These are phyloP conservation scores for Cercospora nicotianae DNA, from an alignment of 2,329 filamentous ascomycete genomes.

Conservation along the genomic window DNA sequence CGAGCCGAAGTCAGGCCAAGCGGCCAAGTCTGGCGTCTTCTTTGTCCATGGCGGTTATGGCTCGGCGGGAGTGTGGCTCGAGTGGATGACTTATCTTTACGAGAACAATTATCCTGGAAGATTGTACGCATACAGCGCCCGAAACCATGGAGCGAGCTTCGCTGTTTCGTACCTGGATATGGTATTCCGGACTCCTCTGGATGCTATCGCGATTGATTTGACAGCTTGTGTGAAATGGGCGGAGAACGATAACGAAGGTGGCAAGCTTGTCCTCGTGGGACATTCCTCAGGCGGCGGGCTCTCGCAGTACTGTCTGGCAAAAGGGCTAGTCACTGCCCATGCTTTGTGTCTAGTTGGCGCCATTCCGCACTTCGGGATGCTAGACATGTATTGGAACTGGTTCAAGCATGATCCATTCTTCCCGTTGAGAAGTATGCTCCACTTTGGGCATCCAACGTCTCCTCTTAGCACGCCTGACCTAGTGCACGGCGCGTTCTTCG, in stretches of 20 bases:
- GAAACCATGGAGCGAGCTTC: constrained; percentile 57
- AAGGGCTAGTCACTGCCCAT: constrained; percentile 18
- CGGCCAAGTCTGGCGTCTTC: constrained; percentile 42
- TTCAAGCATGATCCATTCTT: constrained; percentile 52
- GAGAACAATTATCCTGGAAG: constrained; percentile 43
- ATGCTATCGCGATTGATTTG: constrained; percentile 49
- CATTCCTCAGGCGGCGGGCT: constrained; percentile 57
- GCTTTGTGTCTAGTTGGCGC: constrained; percentile 16
- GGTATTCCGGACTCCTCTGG: constrained; percentile 49
- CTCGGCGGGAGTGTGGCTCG: constrained; percentile 54
- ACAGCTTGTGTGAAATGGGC: constrained; percentile 43
- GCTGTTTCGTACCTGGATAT: constrained; percentile 52
- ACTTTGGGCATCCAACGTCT: constrained; percentile 54
- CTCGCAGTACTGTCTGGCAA: constrained; percentile 51
- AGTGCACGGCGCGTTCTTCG: constrained; percentile 55
- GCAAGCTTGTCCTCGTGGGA: constrained; percentile 46
- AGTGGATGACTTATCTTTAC: constrained; percentile 54
- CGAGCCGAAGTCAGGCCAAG: constrained; percentile 36
- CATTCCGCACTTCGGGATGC: constrained; percentile 28
- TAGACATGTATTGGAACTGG: constrained; percentile 51
- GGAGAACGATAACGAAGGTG: constrained; percentile 21
- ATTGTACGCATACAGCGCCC: constrained; percentile 55
- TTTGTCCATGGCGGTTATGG: constrained; percentile 59
- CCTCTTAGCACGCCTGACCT: constrained; percentile 54
- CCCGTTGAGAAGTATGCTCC: constrained; percentile 48